These are phyloP conservation scores for Platanthera zijinensis DNA, from an alignment of 106 monocot genomes.

Conservation along the genomic window DNA sequence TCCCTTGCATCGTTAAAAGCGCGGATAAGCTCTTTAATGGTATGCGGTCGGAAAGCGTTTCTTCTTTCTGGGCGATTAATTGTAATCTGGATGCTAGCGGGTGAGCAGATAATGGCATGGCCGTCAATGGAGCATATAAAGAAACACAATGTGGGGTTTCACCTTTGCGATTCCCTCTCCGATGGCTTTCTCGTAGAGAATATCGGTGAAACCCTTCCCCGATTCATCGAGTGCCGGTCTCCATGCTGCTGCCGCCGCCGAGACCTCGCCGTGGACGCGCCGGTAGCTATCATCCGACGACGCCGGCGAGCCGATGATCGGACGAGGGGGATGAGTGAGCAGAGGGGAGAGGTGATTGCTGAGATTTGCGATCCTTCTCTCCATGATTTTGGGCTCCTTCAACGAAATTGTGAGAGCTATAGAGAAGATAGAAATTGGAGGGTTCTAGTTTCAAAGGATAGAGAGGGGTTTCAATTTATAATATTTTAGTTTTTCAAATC, in stretches of 20 bases:
- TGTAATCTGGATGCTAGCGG: conserved; percentile 42
- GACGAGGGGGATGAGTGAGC: not conserved
- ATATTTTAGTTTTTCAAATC: too few relatives aligned
- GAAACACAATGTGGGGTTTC: not conserved
- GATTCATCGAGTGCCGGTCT: conserved; percentile 31
- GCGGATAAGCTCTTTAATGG: conserved; percentile 77
- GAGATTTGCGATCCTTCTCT: conserved; percentile 49
- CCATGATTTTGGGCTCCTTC: conserved; percentile 10
- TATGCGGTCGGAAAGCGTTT: conserved; percentile 81
- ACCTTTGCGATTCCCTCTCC: conserved; percentile 95
- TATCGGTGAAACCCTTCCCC: conserved; percentile 55
- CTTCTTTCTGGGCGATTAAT: conserved; percentile 91
- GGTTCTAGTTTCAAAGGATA: not conserved
- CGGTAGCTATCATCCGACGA: conserved; percentile 44
- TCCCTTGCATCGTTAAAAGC: conserved; percentile 93
- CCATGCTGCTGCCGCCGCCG: conserved; percentile 40
- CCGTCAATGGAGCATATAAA: not conserved
- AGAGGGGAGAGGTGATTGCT: conserved; percentile 33
- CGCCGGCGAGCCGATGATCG: conserved; percentile 7
- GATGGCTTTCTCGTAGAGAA: conserved; percentile 82
- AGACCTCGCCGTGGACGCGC: conserved; percentile 73
- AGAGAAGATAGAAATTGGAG: not conserved
- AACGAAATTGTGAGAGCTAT: not conserved
- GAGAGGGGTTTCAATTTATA: not conserved
- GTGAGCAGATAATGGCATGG: too few relatives aligned